phyloP scores from a whole-genome alignment of 495 filamentous ascomycete genomes.

The Rhizodiscina lignyota region DNA sequence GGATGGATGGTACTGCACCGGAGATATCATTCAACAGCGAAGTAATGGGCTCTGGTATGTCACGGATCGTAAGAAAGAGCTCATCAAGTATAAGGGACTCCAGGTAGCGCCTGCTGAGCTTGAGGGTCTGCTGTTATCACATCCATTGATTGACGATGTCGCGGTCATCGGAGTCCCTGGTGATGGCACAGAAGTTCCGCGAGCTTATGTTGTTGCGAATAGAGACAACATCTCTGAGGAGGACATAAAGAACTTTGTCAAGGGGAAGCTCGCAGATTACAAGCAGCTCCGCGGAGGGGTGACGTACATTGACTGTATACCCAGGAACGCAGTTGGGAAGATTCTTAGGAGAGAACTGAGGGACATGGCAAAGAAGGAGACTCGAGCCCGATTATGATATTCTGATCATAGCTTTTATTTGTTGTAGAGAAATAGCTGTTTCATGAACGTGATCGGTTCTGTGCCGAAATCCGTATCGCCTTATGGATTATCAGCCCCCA shows the following conservation, averaged over 20 bases:
- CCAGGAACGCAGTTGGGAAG: constrained; percentile 78
- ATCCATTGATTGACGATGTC: constrained; percentile 61
- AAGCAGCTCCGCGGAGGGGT: constrained; percentile 75
- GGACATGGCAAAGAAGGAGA: constrained; percentile 31
- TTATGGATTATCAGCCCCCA: too few species aligned
- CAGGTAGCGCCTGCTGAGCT: constrained; percentile 81
- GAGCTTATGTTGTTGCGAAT: constrained; percentile 57
- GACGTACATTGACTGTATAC: constrained; percentile 63
- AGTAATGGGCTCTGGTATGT: constrained; percentile 4
- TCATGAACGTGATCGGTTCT: too few species aligned
- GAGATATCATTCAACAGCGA: constrained; percentile 5
- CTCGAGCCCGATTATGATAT: too few species aligned
- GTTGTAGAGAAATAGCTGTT: too few species aligned
- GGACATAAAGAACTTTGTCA: constrained; percentile 48
- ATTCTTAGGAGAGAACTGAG: constrained; percentile 61
- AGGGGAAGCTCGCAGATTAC: constrained; percentile 40
- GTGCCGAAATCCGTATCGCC: too few species aligned
- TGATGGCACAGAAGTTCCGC: constrained; percentile 58
- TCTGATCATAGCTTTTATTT: too few species aligned
- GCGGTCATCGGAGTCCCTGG: constrained; percentile 67
- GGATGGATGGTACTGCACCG: constrained; percentile 8
- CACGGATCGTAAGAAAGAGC: constrained; percentile 29
- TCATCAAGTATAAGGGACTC: constrained; percentile 38
- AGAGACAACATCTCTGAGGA: constrained; percentile 33
- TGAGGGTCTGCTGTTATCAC: constrained; percentile 58